A percentile compares a stretch with the other conserved stretches of the same genome.
These are phyloP conservation scores for Hyphopichia buzzinii DNA, from an alignment of 1,139 yeast genomes.

Conservation along the genomic window DNA sequence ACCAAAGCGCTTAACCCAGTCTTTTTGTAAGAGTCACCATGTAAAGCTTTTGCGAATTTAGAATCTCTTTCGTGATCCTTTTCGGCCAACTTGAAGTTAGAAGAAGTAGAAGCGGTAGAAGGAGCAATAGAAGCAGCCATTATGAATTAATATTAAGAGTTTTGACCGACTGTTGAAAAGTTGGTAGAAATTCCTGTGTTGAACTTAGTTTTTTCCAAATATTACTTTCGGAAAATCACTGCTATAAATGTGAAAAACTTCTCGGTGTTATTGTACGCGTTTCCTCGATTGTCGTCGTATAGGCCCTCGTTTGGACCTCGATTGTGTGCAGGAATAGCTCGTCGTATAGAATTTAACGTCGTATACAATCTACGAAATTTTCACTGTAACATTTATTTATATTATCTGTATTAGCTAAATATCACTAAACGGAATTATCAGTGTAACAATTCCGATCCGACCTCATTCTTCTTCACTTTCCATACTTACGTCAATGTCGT, in stretches of 20 bases:
- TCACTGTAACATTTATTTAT: too few relatives aligned
- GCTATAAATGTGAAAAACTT: neutral
- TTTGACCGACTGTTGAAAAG: neutral
- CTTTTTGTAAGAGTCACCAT: slow-evolving; percentile 69
- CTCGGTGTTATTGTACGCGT: neutral
- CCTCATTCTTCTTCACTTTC: neutral
- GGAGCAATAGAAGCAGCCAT: slow-evolving; percentile 5
- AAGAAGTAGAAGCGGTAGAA: neutral
- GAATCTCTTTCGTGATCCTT: slow-evolving; percentile 50
- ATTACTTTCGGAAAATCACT: neutral
- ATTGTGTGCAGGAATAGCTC: neutral
- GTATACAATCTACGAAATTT: too few relatives aligned
- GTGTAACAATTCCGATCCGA: too few relatives aligned
- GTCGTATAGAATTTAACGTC: too few relatives aligned
- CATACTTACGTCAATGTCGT: slow-evolving; percentile 20
- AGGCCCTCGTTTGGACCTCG: neutral
- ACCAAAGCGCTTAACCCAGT: slow-evolving; percentile 77
- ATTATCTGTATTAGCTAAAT: too few relatives aligned
- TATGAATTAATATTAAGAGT: neutral
- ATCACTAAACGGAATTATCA: too few relatives aligned
- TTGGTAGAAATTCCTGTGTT: neutral
- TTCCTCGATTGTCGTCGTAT: neutral
- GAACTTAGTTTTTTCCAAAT: neutral
- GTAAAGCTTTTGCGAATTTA: slow-evolving; percentile 80
- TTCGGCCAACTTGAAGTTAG: slow-evolving; percentile 17